A percentile compares a stretch with the other conserved stretches of the same genome.
Conservation (phyloP, 2,329 filamentous ascomycete species). For the Thermothelomyces thermophilus region DNA sequence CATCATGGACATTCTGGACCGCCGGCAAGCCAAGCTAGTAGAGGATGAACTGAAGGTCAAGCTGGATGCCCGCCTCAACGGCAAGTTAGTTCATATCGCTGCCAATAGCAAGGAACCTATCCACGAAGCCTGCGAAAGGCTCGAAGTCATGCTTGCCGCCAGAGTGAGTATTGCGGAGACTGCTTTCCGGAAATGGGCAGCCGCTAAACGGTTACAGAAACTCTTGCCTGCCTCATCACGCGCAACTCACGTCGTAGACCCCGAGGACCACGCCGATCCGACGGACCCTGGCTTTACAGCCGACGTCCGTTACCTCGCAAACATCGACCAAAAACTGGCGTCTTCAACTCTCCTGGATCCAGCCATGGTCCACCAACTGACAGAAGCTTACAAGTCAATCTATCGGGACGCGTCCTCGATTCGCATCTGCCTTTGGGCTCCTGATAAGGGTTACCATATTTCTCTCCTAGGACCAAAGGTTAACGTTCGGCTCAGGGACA, state of each 20-base stretch:
- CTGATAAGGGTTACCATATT: background rate
- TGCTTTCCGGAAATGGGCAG: background rate
- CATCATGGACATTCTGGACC: conserved; percentile 15
- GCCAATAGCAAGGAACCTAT: conserved; percentile 9
- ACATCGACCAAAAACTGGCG: conserved; percentile 26
- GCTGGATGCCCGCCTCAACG: conserved; percentile 7
- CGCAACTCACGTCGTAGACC: conserved; percentile 24
- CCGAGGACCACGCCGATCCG: conserved; percentile 20
- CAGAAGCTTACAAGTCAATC: conserved; percentile 17
- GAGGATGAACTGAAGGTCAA: conserved; percentile 5
- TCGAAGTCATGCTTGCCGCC: conserved; percentile 16
- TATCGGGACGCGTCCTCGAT: conserved; percentile 24
- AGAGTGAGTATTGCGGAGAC: conserved; percentile 3
- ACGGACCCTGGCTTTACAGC: conserved; percentile 11
- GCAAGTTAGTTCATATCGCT: conserved; percentile 15
- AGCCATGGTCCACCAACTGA: conserved; percentile 10
- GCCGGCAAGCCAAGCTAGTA: conserved; percentile 12
- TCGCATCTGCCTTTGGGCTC: conserved; percentile 24
- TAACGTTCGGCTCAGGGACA: background rate
- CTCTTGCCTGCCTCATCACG: background rate
- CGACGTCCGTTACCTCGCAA: conserved; percentile 27
- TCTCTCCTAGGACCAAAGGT: conserved; percentile 17
- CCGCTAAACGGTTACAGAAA: conserved; percentile 10
- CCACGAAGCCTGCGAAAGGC: conserved; percentile 20
- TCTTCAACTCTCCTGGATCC: conserved; percentile 28